Base-by-base conservation (phyloP, 768 basidiomycete species). In the Leccinellum rugosiceps region DNA sequence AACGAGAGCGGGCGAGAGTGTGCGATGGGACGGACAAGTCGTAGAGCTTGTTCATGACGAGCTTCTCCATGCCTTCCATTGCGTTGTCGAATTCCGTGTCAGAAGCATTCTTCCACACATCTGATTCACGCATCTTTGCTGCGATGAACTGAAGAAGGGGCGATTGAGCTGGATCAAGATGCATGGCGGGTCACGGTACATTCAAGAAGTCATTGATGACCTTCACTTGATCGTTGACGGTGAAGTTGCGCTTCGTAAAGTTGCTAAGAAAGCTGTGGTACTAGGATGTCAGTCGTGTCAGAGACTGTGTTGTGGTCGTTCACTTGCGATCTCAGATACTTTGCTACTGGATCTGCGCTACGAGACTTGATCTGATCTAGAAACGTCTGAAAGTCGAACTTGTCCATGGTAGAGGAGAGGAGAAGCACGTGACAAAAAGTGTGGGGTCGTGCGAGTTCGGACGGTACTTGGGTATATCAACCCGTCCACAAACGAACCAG, bases 1-100 rank as follows among this genome's bases (percentile, higher is more conserved):
- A 41, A 53, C 52, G 56, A 25, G 23, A 46, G 45, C 30, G 43
- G 13, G 21, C 14, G 19, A 11, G 60, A 52, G 35, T 8, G 59
- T 23, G 52, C 19, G 19, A 41, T n/a, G 50, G 5, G 55, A 84
- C 90, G 68, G 60, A 98, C 95, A 91, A 93, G 65, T 94, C 92
- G 72, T 97, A 98, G 52, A 98, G 76, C 52, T 94, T 80, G 65
- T 98, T 99, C 97, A 99, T 98, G 63, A 99, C 97, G 7, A 99
- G 82, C 73, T 99, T 99, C 79, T 99, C 97, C 93, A 98, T 98
- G 52, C 94, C 95, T 74, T 99, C 97, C 78, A 94, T 83, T 0
- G 94, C 93, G 65, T 96, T 95, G 53, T 98, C 97, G 62, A 99
- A 98, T 71, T 98, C 94, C 6, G 77, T 75, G 21, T 92, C 87